Percentiles rank a stretch among this genome's conserved stretches.
phyloP scores from a whole-genome alignment of 2,329 filamentous ascomycete species.

The Alternaria viburni region DNA sequence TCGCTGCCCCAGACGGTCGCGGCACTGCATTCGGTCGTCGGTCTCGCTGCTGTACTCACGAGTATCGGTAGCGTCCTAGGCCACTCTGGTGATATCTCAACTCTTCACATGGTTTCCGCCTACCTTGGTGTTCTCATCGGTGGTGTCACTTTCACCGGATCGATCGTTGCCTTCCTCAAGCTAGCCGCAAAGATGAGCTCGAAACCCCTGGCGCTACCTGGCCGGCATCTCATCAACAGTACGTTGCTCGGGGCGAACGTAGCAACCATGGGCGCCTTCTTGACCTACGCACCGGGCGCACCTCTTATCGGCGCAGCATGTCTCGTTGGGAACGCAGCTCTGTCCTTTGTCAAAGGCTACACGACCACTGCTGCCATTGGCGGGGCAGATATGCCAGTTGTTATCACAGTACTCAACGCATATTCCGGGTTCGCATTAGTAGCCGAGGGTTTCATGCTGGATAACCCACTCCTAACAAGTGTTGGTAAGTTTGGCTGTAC shows the following conservation, averaged over 20 bases:
- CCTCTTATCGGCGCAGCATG: constrained; percentile 80
- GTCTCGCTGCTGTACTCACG: constrained; percentile 84
- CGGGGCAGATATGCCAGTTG: constrained; percentile 92
- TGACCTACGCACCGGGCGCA: constrained; percentile 80
- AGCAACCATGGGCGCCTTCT: constrained; percentile 82
- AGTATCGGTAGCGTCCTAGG: constrained; percentile 87
- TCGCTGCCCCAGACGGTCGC: constrained; percentile 89
- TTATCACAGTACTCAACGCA: constrained; percentile 88
- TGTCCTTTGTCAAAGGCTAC: constrained; percentile 86
- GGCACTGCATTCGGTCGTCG: constrained; percentile 87
- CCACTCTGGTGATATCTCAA: constrained; percentile 74
- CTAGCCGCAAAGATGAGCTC: constrained; percentile 84
- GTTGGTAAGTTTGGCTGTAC: not conserved
- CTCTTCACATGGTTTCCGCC: constrained; percentile 81
- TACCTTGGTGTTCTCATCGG: constrained; percentile 86
- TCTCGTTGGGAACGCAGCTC: constrained; percentile 73
- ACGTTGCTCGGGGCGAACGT: constrained; percentile 76
- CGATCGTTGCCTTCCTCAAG: constrained; percentile 88
- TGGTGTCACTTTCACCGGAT: constrained; percentile 89
- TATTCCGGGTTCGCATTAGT: constrained; percentile 91
- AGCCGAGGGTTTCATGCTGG: constrained; percentile 89
- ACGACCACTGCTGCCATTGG: constrained; percentile 89
- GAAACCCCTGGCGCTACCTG: constrained; percentile 73
- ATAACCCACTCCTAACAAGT: constrained; percentile 83
- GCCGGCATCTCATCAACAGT: constrained; percentile 76